Conservation (phyloP, 164 flowering plant genomes). For the Tinospora cordifolia region DNA sequence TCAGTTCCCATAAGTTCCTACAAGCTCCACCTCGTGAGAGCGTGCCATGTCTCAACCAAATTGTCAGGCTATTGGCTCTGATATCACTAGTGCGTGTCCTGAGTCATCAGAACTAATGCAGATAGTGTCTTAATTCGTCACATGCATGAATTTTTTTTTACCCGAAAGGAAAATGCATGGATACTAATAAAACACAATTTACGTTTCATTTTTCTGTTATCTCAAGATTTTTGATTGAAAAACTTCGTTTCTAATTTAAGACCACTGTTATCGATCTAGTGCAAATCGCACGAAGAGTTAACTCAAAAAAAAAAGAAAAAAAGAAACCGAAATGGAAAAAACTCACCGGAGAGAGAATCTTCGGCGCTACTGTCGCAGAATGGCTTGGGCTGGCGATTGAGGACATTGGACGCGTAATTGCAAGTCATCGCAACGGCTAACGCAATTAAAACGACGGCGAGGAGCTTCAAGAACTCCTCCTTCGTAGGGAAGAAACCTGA, state of each 20-base stretch:
- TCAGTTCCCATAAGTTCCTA: too few relatives aligned
- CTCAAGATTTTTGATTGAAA: neutral
- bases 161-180: too few relatives aligned
- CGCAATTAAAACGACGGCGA: slow-evolving; percentile 51
- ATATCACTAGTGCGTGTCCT: too few relatives aligned
- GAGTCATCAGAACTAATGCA: too few relatives aligned
- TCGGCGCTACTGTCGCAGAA: slow-evolving; percentile 46
- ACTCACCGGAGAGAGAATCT: slow-evolving; percentile 37
- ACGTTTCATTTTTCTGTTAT: neutral
- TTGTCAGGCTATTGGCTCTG: too few relatives aligned
- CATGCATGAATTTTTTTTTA: too few relatives aligned
- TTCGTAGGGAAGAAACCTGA: slow-evolving; percentile 49
- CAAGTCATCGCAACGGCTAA: slow-evolving; percentile 42
- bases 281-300: too few relatives aligned
- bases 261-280: too few relatives aligned
- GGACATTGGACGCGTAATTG: slow-evolving; percentile 26
- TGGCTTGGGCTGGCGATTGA: slow-evolving; percentile 40
- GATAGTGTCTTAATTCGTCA: too few relatives aligned
- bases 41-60: too few relatives aligned
- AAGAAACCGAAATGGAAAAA: neutral
- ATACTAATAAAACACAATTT: neutral
- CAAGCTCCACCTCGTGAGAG: too few relatives aligned
- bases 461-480: slow-evolving; percentile 42
- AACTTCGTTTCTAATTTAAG: too few relatives aligned
- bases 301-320: neutral